Base-by-base conservation (phyloP, 2,329 filamentous ascomycete genomes). In the Aureobasidium lini region DNA sequence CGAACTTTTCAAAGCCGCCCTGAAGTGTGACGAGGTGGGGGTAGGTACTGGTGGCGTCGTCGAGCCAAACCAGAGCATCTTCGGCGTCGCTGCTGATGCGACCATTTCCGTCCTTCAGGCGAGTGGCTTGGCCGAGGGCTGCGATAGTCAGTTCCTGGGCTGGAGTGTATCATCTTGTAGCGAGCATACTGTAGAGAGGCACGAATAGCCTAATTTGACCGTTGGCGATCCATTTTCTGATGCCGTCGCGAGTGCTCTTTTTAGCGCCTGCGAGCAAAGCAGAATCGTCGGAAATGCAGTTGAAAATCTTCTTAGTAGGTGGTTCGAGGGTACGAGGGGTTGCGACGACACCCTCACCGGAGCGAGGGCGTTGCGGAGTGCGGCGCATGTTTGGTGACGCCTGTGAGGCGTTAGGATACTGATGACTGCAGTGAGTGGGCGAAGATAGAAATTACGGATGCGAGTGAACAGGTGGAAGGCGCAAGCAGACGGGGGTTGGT, bases 231-330 rank as follows among this genome's bases (percentile, higher is more conserved):
- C 77, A 80, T 68, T 79, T 78, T 67, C 76, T 71, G 62, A 80
- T 77, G 56, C 77, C 77, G 65, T 80, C 78, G 63, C 77, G 71
- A 59, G 77, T 79, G 68, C 75, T 77, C 67, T 74, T 76, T 72
- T 79, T 79, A 50, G 78, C 76, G 60, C 78, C 77, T 42, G 76
- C 76, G 59, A 79, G 72, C 63, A 80, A 66, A 34, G 78, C 77
- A 18, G 75, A 77, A 64, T 80, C 78, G 66, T 80, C 78, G 64
- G 79, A 76, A 63, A 80, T 79, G 68, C 77, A 80, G 71, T 79
- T 79, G 74, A 80, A 79, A 60, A 79, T 66, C 70, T 79, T 79
- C 64, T 76, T 73, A 34, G 43, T 43, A 15, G 50, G 58, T 36
- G 58, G 58, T 34, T 60, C 47, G 29, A 56, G 37, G 36, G 48